Evolutionary conservation across 2,329 filamentous ascomycete species (phyloP).

Genomic region (Chrysoporthe cubensis): DNA sequence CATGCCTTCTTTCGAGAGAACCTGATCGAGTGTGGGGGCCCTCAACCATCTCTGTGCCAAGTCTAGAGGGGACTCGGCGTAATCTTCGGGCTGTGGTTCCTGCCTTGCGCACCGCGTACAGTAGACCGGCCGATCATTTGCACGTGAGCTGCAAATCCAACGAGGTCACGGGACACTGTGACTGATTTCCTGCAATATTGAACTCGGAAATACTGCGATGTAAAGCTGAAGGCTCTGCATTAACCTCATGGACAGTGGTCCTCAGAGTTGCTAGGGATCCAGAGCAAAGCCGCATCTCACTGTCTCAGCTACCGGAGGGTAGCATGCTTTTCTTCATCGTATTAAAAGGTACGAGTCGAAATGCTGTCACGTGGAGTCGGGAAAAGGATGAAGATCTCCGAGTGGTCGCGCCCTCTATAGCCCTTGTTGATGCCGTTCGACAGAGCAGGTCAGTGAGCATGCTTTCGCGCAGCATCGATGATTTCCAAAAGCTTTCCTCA

Average conservation of each 20-base stretch:
- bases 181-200: not conserved
- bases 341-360: not conserved
- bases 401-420: not conserved
- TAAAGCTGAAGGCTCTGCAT: not conserved
- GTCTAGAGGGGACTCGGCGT: not conserved
- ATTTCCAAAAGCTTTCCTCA: not conserved
- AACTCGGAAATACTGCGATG: not conserved
- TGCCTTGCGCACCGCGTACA: not conserved
- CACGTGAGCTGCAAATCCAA: not conserved
- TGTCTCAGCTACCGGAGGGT: not conserved
- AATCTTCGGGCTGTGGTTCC: not conserved
- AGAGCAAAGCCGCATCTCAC: not conserved
- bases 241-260: not conserved
- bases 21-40: not conserved
- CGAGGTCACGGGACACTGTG: not conserved
- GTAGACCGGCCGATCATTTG: not conserved
- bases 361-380: not conserved
- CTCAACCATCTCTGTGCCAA: not conserved
- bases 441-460: not conserved
- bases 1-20: not conserved
- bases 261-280: not conserved
- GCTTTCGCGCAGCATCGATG: not conserved
- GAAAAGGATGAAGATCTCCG: not conserved
- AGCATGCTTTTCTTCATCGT: not conserved
- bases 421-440: not conserved